Evolutionary conservation across 2,329 filamentous ascomycete species (phyloP), one percentile per base, ranked within the genome.

Genomic region (Botrytis fabae): DNA sequence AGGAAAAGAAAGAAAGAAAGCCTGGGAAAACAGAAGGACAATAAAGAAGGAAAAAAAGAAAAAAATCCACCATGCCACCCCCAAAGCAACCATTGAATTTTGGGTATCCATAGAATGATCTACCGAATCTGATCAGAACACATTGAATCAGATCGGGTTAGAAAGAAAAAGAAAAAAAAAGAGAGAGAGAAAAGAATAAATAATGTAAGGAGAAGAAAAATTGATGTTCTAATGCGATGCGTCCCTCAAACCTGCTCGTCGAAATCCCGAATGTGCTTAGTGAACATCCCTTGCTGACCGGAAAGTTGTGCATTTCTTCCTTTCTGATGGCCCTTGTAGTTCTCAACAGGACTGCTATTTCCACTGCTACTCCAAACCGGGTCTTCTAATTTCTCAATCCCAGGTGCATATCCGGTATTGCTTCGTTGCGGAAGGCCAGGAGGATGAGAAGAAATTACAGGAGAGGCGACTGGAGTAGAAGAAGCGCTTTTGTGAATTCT

Each of bases 201-300:
- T 1, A n/a, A 20, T 44, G 25, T 28, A n/a, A 40, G 25, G 14
- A 62, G 12, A 28, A 63, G 4, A 10, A 5, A 28, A 63, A 22
- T 32, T 63, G 16, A 46, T 12, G 8, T 46, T 32, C 5, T 4
- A 4, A 16, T 42, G 8, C 6, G 25, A 4, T 22, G 22, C n/a
- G 14, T 14, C n/a, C 25, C 28, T 54, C 60, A 72, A 12, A 14
- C 16, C 25, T 35, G 38, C 38, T 60, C 62, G 28, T 72, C 70
- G 28, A 72, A 72, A 72, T 72, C 70, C 2, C 54, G 32, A 68
- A 72, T 72, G 2, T 68, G 63, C 18, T 42, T 42, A 68, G 68
- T 68, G 2, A 60, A 54, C 40, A 46, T 22, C 0, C 20, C 6
- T 18, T 54, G 65, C 35, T 68, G 48, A 40, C 25, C 48, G 16